Evolutionary conservation across 2,329 filamentous ascomycete species (phyloP), one percentile per base, ranked within the genome.

Genomic region (Diplodia seriata): DNA sequence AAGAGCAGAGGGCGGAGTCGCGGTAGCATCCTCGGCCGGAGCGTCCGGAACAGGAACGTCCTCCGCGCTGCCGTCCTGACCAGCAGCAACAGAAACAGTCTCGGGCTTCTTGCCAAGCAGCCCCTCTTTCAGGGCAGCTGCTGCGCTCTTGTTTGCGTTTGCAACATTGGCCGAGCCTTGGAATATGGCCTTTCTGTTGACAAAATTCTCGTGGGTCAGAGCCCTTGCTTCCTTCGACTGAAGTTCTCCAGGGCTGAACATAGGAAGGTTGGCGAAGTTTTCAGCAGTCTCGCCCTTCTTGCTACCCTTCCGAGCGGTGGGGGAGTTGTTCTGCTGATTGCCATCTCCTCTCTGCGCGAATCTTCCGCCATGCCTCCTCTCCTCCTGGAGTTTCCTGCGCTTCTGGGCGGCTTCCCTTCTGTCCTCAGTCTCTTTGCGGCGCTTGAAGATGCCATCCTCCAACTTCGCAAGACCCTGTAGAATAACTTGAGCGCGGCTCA

Each of bases 141-240:
- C 95, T 29, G 95, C 95, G 74, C 93, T 97, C 81, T 97, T 97
- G 81, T 99, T 99, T 66, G 93, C 92, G 81, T 99, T 99, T 66
- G 93, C 92, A 66, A 88, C 82, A 71, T 93, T 94, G 36, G 91
- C 88, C 74, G 90, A 26, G 23, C 49, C 51, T 50, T 67, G 64
- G 68, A 87, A 85, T 40, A 87, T 81, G 31, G 85, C 83, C 31
- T 85, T 86, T 68, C 90, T 87, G 75, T 94, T 94, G 69, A 95
- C 89, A 8, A 97, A 87, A 86, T 96, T 92, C 72, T 94, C 93
- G 76, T 97, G 92, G 8, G 93, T 97, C 69, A 97, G 82, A 36
- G 85, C 82, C 64, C 76, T 75, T 3, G 76, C 76, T 59, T 76
- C 74, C 65, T 74, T 77, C 1, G 77, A 78, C 62, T 79, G 77